These are phyloP conservation scores for Medakamo hakoo DNA, from an alignment of 139 green algal species.

Conservation along the genomic window DNA sequence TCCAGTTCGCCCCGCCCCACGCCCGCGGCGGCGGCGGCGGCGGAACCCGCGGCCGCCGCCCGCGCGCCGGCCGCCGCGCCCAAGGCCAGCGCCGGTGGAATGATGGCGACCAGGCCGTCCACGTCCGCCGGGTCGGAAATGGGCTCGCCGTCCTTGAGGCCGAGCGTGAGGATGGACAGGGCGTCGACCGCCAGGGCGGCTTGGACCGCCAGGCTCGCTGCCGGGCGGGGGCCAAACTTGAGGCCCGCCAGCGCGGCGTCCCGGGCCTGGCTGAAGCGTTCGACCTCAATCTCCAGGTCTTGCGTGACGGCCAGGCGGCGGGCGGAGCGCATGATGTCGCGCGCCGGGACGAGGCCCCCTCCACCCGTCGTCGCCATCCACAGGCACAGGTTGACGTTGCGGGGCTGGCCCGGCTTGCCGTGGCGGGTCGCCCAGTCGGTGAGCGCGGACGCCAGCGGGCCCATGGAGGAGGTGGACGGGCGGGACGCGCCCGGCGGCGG, in stretches of 20 bases:
- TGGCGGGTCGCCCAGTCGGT: neutral
- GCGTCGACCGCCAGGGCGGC: slow-evolving; percentile 17
- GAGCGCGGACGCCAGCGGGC: neutral
- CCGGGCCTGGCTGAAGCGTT: slow-evolving; percentile 38
- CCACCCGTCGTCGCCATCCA: neutral
- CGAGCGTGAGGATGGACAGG: slow-evolving; percentile 7
- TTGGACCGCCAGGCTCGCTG: slow-evolving; percentile 1
- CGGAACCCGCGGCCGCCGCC: no score
- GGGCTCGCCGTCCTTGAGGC: slow-evolving; percentile 13
- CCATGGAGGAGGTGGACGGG: no score
- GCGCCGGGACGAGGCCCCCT: neutral
- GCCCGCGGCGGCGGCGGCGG: no score
- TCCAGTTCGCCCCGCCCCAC: neutral
- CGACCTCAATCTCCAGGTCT: slow-evolving; percentile 65
- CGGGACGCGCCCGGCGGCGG: no score
- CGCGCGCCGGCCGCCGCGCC: no score
- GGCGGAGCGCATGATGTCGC: neutral
- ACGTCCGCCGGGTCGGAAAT: slow-evolving; percentile 7
- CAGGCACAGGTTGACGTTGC: neutral
- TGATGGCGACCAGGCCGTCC: slow-evolving; percentile 3
- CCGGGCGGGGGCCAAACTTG: slow-evolving; percentile 9
- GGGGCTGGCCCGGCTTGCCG: no score
- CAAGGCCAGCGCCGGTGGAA: neutral
- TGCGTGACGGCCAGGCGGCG: slow-evolving; percentile 17
- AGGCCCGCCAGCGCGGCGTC: slow-evolving; percentile 7